phyloP scores from a whole-genome alignment of 495 filamentous ascomycete species.

The Sporormia fimetaria region DNA sequence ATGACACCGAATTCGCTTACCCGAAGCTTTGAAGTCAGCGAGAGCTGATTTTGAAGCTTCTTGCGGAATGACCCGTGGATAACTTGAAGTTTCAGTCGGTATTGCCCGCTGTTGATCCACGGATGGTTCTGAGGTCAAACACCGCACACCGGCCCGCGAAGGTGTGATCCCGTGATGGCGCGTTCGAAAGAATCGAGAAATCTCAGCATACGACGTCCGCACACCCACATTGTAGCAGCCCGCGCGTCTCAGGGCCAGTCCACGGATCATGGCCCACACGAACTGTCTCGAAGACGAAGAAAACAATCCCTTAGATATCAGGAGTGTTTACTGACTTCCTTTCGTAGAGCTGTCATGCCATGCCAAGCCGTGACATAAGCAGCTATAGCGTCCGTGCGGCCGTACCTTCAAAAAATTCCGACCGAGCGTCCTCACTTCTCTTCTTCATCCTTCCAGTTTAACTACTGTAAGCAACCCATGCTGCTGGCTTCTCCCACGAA shows the following conservation, averaged over 20 bases:
- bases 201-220: slow-evolving; percentile 35
- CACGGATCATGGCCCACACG: neutral
- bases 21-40: slow-evolving; percentile 6
- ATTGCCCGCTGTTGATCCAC: no score
- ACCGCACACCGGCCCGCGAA: no score
- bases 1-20: slow-evolving; percentile 4
- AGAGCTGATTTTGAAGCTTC: slow-evolving; percentile 5
- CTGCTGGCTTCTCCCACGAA: slow-evolving; percentile 1
- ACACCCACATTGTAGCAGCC: slow-evolving; percentile 1
- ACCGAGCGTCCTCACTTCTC: slow-evolving; percentile 37
- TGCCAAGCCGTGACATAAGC: slow-evolving; percentile 18
- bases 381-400: neutral
- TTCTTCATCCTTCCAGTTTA: slow-evolving; percentile 97
- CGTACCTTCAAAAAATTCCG: slow-evolving; percentile 9
- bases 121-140: no score
- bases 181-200: slow-evolving; percentile 33
- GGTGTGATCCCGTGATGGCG: slow-evolving; percentile 12
- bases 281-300: neutral
- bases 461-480: slow-evolving; percentile 59
- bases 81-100: no score
- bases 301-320: no score
- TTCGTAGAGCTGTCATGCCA: no score
- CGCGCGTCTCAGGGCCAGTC: neutral
- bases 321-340: no score
- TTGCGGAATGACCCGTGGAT: no score